Evolutionary conservation across 495 filamentous ascomycete species (phyloP).

Genomic region (Penicillium roqueforti): DNA sequence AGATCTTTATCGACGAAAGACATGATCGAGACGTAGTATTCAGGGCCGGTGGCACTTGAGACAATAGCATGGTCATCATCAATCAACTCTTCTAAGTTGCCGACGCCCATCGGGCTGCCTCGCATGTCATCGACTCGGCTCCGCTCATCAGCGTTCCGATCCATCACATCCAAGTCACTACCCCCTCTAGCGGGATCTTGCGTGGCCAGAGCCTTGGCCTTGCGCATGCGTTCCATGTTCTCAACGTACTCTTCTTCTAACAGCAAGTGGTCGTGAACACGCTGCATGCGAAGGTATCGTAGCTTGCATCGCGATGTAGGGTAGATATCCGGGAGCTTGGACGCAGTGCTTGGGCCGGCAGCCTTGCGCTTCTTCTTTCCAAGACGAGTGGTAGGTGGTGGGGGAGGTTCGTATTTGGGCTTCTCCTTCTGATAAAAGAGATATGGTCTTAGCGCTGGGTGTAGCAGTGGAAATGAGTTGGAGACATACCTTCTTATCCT

Average conservation of each 20-base stretch:
- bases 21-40: conserved; percentile 99
- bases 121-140: conserved; percentile 97
- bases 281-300: conserved; percentile 94
- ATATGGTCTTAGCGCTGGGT: conserved; percentile 13
- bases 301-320: conserved; percentile 97
- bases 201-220: conserved; percentile 79
- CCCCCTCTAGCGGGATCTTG: conserved; percentile 47
- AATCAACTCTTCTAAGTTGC: conserved; percentile 97
- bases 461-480: background rate
- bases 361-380: conserved; percentile 97
- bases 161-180: conserved; percentile 42
- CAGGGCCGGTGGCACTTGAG: conserved; percentile 91
- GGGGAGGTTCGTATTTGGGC: conserved; percentile 98
- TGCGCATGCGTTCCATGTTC: conserved; percentile 93
- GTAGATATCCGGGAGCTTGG: conserved; percentile 89
- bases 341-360: conserved; percentile 85
- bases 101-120: conserved; percentile 97
- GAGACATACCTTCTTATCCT: conserved; percentile 83
- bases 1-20: conserved; percentile 99
- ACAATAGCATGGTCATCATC: conserved; percentile 99
- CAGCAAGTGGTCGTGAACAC: conserved; percentile 93
- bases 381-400: conserved; percentile 92
- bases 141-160: conserved; percentile 91
- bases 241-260: conserved; percentile 98
- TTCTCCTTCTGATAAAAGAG: conserved; percentile 77